These are phyloP conservation scores for Triadica sebifera DNA, from an alignment of 345 rosid species.

Conservation along the genomic window DNA sequence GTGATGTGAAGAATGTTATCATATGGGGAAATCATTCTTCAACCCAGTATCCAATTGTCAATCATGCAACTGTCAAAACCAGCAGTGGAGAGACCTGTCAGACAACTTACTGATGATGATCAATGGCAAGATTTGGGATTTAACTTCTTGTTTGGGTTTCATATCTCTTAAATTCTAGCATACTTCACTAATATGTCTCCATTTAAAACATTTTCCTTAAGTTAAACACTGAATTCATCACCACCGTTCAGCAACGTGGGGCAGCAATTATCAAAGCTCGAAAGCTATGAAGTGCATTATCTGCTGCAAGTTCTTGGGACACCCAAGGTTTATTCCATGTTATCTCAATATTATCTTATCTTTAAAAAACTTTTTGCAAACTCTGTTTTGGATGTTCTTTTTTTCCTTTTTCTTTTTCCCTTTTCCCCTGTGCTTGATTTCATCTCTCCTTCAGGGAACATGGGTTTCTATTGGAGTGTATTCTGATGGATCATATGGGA, in stretches of 20 bases:
- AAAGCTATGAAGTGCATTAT: conserved; percentile 67
- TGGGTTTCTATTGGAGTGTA: conserved; percentile 93
- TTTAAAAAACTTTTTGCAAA: not conserved
- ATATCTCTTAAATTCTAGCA: not conserved
- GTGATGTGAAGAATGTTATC: conserved; percentile 64
- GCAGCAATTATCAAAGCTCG: conserved; percentile 64
- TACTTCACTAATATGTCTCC: not conserved
- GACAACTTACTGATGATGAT: conserved; percentile 52
- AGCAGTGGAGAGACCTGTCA: conserved; percentile 40
- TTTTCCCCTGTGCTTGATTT: not conserved
- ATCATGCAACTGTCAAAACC: conserved; percentile 53
- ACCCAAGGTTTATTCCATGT: conserved; percentile 41
- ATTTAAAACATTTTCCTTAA: conserved; percentile 12
- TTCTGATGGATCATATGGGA: conserved; percentile 86
- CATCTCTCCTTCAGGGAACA: conserved; percentile 43
- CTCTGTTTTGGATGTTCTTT: not conserved
- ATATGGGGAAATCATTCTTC: conserved; percentile 96
- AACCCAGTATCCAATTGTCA: conserved; percentile 82
- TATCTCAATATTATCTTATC: not conserved
- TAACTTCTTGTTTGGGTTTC: not conserved
- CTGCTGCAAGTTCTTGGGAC: conserved; percentile 89
- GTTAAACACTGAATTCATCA: conserved; percentile 58
- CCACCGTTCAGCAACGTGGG: conserved; percentile 67
- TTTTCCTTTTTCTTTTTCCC: too few species aligned
- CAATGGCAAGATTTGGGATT: conserved; percentile 37